These are phyloP conservation scores for Diospyros kaki DNA, from an alignment of 148 eudicot species.

Conservation along the genomic window DNA sequence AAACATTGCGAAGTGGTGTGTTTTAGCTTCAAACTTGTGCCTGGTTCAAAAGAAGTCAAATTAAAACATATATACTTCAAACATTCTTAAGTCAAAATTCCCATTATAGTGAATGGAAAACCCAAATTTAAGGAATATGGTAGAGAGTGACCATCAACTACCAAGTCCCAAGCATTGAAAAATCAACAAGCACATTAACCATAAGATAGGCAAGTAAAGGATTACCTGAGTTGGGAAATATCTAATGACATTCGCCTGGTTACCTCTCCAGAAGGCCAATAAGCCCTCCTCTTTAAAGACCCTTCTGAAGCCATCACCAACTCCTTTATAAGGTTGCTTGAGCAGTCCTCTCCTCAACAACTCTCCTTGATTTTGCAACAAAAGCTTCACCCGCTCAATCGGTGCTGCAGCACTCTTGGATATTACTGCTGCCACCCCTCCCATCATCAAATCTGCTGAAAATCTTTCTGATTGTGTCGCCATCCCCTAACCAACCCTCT, in stretches of 20 bases:
- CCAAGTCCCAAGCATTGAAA: neutral
- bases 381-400: conserved; percentile 82
- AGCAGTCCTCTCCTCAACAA: conserved; percentile 66
- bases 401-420: conserved; percentile 92
- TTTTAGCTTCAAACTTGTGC: neutral
- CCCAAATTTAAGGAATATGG: neutral
- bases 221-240: conserved; percentile 96
- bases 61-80: neutral
- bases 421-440: conserved; percentile 70
- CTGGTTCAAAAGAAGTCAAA: neutral
- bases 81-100: neutral
- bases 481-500: conserved; percentile 18
- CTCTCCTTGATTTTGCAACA: conserved; percentile 91
- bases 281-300: conserved; percentile 69
- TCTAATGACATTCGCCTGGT: conserved; percentile 90
- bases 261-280: conserved; percentile 87
- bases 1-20: neutral
- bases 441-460: conserved; percentile 69
- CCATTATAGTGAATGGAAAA: neutral
- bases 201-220: neutral
- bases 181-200: neutral
- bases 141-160: neutral
- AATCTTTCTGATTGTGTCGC: conserved; percentile 44
- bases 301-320: conserved; percentile 68
- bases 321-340: conserved; percentile 56